phyloP scores from a whole-genome alignment of 2,329 filamentous ascomycete genomes.

The Pestalotiopsis sp. region DNA sequence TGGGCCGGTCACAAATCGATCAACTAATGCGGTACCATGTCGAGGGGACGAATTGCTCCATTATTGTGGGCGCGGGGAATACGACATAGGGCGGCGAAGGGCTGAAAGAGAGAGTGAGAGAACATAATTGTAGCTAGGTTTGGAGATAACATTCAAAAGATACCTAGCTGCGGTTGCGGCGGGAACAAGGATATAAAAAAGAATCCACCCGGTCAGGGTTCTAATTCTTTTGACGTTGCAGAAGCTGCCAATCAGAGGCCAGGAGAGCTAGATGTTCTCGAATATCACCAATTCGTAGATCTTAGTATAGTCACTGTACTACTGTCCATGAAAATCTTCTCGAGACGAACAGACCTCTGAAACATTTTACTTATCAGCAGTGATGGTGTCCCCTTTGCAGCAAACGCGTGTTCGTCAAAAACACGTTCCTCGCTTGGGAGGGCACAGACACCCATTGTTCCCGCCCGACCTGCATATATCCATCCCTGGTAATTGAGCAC shows the following conservation, averaged over 20 bases:
- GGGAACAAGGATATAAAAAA: neutral
- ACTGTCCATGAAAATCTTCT: neutral
- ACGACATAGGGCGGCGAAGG: neutral
- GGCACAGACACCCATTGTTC: neutral
- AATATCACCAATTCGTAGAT: neutral
- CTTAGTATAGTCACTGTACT: neutral
- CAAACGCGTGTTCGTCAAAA: neutral
- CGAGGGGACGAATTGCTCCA: neutral
- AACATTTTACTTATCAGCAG: neutral
- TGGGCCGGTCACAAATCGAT: neutral
- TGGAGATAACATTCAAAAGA: neutral
- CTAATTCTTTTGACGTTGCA: neutral
- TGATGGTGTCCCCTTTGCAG: neutral
- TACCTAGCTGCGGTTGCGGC: neutral
- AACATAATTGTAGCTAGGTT: neutral
- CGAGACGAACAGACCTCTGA: neutral
- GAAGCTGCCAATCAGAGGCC: neutral
- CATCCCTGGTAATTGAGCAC: neutral
- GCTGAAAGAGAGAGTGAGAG: neutral
- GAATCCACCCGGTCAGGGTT: neutral
- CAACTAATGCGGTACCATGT: neutral
- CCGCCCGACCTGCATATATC: neutral
- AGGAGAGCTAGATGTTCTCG: neutral
- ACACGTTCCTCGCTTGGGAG: neutral
- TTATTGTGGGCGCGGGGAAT: neutral